phyloP scores from a whole-genome alignment of 441 rosid species.

The Biscutella laevigata region DNA sequence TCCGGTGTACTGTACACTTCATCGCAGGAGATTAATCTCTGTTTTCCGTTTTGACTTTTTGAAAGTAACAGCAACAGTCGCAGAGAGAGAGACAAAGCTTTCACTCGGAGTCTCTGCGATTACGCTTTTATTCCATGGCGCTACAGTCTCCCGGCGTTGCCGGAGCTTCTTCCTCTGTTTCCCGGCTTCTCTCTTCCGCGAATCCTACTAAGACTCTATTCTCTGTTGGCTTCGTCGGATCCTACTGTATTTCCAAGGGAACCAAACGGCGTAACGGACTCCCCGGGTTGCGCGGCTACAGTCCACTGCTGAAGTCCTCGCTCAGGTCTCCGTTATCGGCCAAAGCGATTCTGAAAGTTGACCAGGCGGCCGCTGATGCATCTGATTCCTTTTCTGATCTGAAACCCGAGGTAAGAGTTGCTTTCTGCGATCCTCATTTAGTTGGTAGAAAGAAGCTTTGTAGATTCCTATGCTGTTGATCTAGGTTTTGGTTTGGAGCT shows the following conservation, averaged over 20 bases:
- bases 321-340: constrained; percentile 24
- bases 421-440: not conserved
- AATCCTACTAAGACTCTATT: constrained; percentile 30
- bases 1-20: constrained; percentile 12
- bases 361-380: constrained; percentile 14
- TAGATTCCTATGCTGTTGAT: not conserved
- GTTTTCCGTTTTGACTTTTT: constrained; percentile 13
- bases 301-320: constrained; percentile 26
- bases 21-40: not conserved
- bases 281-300: constrained; percentile 25
- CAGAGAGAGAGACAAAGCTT: constrained; percentile 2
- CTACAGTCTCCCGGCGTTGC: constrained; percentile 23
- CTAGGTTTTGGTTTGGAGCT: constrained; percentile 6
- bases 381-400: constrained; percentile 28
- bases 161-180: constrained; percentile 39
- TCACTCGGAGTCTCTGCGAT: not conserved
- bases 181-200: constrained; percentile 34
- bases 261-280: constrained; percentile 41
- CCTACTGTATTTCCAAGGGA: constrained; percentile 41
- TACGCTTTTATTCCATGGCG: constrained; percentile 19
- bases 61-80: constrained; percentile 20
- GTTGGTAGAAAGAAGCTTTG: not conserved
- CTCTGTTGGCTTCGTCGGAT: constrained; percentile 63
- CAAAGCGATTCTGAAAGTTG: constrained; percentile 34
- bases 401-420: constrained; percentile 32